These are phyloP conservation scores for Priceomyces carsonii DNA, from an alignment of 805 yeast genomes.

Conservation along the genomic window DNA sequence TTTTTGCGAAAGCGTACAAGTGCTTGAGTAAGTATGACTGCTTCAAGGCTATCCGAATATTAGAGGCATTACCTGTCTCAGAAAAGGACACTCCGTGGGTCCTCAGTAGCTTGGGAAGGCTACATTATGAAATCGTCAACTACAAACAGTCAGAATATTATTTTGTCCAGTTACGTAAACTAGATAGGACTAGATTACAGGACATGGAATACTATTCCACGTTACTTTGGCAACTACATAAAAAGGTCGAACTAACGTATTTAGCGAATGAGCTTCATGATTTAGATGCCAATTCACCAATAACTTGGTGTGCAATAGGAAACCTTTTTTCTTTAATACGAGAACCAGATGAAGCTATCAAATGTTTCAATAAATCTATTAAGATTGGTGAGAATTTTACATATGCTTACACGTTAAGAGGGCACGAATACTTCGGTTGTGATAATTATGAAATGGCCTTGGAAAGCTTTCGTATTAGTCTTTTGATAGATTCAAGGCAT, in stretches of 20 bases:
- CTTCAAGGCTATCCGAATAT: slow-evolving; percentile 69
- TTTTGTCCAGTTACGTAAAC: slow-evolving; percentile 59
- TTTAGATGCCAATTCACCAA: slow-evolving; percentile 63
- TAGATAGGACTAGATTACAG: slow-evolving; percentile 75
- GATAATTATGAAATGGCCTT: slow-evolving; percentile 91
- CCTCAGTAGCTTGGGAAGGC: slow-evolving; percentile 71
- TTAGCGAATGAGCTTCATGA: slow-evolving; percentile 80
- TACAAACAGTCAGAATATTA: slow-evolving; percentile 72
- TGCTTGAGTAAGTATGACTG: slow-evolving; percentile 71
- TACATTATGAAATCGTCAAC: slow-evolving; percentile 85
- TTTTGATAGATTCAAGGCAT: slow-evolving; percentile 75
- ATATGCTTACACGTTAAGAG: slow-evolving; percentile 90
- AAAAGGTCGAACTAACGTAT: slow-evolving; percentile 74
- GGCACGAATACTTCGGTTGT: slow-evolving; percentile 84
- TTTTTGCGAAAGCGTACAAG: slow-evolving; percentile 61
- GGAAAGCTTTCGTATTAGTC: slow-evolving; percentile 76
- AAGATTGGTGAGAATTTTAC: slow-evolving; percentile 69
- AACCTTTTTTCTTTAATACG: slow-evolving; percentile 79
- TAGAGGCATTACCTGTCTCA: slow-evolving; percentile 62
- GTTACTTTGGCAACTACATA: slow-evolving; percentile 87
- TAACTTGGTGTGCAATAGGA: slow-evolving; percentile 92
- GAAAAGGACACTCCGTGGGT: slow-evolving; percentile 84
- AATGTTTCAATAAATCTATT: slow-evolving; percentile 79
- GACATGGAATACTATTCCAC: slow-evolving; percentile 95
- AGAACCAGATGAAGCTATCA: slow-evolving; percentile 88